These are phyloP conservation scores for Mortierella sp. DNA, from an alignment of 371 early-diverging fungal genomes.

Conservation along the genomic window DNA sequence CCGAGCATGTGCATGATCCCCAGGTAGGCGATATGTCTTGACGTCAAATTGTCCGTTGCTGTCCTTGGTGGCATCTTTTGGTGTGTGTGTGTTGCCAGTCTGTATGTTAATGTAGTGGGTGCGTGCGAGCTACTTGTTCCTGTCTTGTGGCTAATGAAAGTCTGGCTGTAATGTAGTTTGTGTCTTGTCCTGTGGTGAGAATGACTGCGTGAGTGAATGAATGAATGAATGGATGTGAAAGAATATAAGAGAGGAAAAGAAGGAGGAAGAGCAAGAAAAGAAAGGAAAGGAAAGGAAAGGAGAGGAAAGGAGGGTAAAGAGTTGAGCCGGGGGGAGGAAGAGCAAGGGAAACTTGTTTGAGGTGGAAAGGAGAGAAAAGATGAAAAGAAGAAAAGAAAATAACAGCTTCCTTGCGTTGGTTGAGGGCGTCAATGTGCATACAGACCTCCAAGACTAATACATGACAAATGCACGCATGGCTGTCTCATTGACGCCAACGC, in stretches of 20 bases:
- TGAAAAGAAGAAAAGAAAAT: too few relatives aligned
- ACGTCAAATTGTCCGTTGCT: conserved; percentile 36
- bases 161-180: neutral
- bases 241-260: neutral
- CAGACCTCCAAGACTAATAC: neutral
- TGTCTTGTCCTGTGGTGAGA: neutral
- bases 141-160: neutral
- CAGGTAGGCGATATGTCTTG: conserved; percentile 49
- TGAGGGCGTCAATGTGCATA: neutral
- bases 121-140: neutral
- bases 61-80: conserved; percentile 14
- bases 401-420: neutral
- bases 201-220: neutral
- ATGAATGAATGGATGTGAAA: neutral
- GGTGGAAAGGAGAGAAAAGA: neutral
- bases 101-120: neutral
- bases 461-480: too few relatives aligned
- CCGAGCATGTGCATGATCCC: conserved; percentile 53
- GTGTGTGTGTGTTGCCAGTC: neutral
- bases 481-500: too few relatives aligned
- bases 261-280: neutral
- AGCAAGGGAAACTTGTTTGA: neutral
- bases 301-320: neutral
- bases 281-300: neutral
- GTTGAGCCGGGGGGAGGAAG: neutral